Evolutionary conservation across 2,329 filamentous ascomycete species (phyloP).

Genomic region (Apiospora hydei): DNA sequence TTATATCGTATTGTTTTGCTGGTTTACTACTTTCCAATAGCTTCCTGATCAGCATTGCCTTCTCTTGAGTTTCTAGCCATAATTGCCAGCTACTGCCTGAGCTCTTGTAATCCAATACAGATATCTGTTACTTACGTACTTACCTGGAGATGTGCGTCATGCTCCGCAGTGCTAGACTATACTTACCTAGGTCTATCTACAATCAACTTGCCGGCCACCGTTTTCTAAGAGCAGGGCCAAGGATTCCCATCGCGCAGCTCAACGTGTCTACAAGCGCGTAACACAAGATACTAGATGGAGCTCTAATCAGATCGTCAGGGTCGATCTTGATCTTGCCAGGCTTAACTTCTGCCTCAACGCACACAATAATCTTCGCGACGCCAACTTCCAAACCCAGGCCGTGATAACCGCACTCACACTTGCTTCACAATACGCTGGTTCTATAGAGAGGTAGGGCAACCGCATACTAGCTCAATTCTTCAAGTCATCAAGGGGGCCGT

Average conservation of each 20-base stretch:
- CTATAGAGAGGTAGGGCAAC: background rate
- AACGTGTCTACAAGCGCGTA: background rate
- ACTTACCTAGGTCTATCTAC: background rate
- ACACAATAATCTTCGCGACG: background rate
- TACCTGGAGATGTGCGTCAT: background rate
- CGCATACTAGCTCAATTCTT: too few species aligned
- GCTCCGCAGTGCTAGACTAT: background rate
- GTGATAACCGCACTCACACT: background rate
- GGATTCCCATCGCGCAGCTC: background rate
- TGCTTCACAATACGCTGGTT: background rate
- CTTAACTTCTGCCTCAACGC: background rate
- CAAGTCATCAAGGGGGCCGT: background rate
- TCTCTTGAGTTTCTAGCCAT: background rate
- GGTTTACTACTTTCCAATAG: background rate
- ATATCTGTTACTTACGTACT: background rate
- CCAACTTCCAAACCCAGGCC: background rate
- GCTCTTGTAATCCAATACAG: background rate
- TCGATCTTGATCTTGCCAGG: background rate
- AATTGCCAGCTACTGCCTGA: background rate
- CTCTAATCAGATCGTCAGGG: background rate
- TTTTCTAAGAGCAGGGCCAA: background rate
- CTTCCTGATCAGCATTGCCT: background rate
- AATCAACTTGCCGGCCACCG: background rate
- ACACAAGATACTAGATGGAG: background rate
- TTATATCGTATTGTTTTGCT: background rate